Evolutionary conservation across 306 rosid species (phyloP).

Genomic region (Rosa rugosa): DNA sequence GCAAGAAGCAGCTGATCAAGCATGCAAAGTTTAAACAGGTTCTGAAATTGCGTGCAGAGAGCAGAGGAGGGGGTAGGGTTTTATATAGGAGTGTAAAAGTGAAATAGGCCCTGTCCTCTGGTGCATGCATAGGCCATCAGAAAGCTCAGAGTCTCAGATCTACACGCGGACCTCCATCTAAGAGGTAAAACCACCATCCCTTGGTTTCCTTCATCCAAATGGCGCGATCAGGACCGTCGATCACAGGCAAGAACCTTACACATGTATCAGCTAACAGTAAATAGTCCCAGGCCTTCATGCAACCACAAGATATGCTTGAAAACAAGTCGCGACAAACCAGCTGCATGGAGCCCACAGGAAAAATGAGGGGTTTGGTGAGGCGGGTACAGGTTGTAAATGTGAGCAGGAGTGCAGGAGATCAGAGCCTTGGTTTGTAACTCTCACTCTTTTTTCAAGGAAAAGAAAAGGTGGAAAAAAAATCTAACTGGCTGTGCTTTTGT

Average conservation of each 20-base stretch:
- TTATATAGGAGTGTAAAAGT: constrained; percentile 29
- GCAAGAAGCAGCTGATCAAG: not conserved
- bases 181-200: constrained; percentile 29
- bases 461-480: not conserved
- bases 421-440: not conserved
- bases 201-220: not conserved
- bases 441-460: not conserved
- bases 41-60: not conserved
- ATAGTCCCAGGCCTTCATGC: constrained; percentile 3
- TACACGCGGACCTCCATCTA: constrained; percentile 43
- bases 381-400: constrained; percentile 6
- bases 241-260: constrained; percentile 5
- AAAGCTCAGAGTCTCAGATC: constrained; percentile 7
- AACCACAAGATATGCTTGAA: constrained; percentile 33
- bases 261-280: constrained; percentile 8
- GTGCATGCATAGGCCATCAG: constrained; percentile 50
- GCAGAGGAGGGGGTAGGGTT: constrained; percentile 14
- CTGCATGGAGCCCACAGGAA: constrained; percentile 11
- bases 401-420: not conserved
- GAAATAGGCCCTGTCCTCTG: not conserved
- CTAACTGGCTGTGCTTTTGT: not conserved
- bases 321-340: constrained; percentile 2
- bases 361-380: not conserved
- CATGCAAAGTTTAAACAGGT: not conserved
- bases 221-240: constrained; percentile 30